Conservation (phyloP, 805 yeast species). For the Isabelozyma heimii region DNA sequence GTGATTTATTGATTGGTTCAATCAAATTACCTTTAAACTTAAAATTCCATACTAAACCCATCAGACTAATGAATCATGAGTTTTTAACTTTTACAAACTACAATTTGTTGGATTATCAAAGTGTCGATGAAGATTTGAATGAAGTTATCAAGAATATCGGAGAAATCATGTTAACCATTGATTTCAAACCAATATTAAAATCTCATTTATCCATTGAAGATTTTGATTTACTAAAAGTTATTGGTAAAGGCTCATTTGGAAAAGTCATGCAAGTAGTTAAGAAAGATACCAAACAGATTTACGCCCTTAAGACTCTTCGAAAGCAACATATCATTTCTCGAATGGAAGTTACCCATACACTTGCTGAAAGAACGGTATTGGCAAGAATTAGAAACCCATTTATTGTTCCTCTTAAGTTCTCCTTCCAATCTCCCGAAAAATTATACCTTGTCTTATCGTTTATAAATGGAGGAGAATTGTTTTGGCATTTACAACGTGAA, state of each 20-base stretch:
- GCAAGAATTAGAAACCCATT: slow-evolving; percentile 94
- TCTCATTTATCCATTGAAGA: slow-evolving; percentile 80
- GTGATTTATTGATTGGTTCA: slow-evolving; percentile 78
- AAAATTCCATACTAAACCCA: slow-evolving; percentile 45
- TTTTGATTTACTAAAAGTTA: slow-evolving; percentile 83
- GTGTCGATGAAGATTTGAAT: slow-evolving; percentile 26
- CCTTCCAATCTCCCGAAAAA: slow-evolving; percentile 93
- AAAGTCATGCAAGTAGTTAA: slow-evolving; percentile 95
- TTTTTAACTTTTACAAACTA: slow-evolving; percentile 29
- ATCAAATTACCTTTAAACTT: slow-evolving; percentile 60
- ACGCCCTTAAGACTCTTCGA: slow-evolving; percentile 95
- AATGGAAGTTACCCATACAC: slow-evolving; percentile 97
- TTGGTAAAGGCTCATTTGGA: slow-evolving; percentile 97
- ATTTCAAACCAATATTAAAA: slow-evolving; percentile 62
- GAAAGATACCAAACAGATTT: slow-evolving; percentile 83
- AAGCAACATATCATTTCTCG: slow-evolving; percentile 94
- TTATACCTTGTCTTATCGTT: slow-evolving; percentile 92
- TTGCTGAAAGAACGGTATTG: slow-evolving; percentile 92
- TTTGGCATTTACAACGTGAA: slow-evolving; percentile 96
- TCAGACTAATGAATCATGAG: slow-evolving; percentile 65
- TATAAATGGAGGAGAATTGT: slow-evolving; percentile 97
- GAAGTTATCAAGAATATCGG: slow-evolving; percentile 30
- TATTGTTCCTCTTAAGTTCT: slow-evolving; percentile 91
- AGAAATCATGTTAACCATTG: slow-evolving; percentile 59
- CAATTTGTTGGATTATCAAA: slow-evolving; percentile 42